Evolutionary conservation across 2,329 filamentous ascomycete species (phyloP), one percentile per base, ranked within the genome.

Genomic region (Berkeleyomyces rouxiae): DNA sequence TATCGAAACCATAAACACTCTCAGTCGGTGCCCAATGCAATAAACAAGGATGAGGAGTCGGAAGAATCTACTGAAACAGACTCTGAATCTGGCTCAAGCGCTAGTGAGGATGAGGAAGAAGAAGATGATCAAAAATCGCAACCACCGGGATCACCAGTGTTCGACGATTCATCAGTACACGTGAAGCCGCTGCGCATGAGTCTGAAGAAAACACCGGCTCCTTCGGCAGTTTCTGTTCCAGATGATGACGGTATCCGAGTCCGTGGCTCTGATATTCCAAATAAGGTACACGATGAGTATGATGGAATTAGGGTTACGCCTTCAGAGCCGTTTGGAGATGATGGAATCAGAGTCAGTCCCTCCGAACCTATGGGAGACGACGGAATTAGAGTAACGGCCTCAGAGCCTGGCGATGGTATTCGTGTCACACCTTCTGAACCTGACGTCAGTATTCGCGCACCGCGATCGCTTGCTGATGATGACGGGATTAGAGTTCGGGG

Each of bases 241-340:
- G 68, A 66, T 13, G 69, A 71, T 37, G 71, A 73, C 63, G 69
- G 71, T 2, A 71, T 71, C 46, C 68, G 71, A 9, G 66, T 64
- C 31, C 55, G 60, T 37, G 63, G 57, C 16, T 64, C 63, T 10
- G 57, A 64, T 36, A 13, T 60, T 60, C 37, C 37, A 10, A 39
- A 63, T 39, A 49, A 59, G 11, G 46, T 59, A n/a, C 59, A 33
- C 6, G 61, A 57, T 33, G 58, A 59, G 16, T 71, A 76, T 63
- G 74, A 77, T 63, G 76, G 76, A 1, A 77, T 77, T 46, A 73
- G 77, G 23, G 73, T 80, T 23, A 74, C 67, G 7, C 75, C 78
- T 2, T 55, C 62, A 47, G 62, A 64, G 39, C 10, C 44, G 47
- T 13, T 40, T 42, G 33, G 70, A 67, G 61, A 58, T 65, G 9